Conservation (phyloP, 768 basidiomycete genomes). For the Rhodotorula toruloides region DNA sequence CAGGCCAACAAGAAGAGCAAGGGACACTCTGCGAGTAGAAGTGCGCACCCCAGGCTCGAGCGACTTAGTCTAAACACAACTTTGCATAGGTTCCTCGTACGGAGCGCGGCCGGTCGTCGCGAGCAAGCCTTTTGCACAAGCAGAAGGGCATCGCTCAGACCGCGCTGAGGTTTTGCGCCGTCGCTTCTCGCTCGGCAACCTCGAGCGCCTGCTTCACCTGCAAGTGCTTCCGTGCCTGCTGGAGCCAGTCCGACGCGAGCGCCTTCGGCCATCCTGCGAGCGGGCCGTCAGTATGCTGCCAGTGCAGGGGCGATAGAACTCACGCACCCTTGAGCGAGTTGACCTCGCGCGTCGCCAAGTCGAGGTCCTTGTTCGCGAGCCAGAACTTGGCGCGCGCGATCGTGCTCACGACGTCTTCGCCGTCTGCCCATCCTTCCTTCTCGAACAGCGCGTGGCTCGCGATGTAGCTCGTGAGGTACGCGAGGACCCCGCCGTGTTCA, state of each 20-base stretch:
- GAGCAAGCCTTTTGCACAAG: background rate
- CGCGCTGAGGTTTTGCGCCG: slow-evolving; percentile 31
- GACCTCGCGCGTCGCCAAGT: slow-evolving; percentile 76
- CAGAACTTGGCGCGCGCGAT: slow-evolving; percentile 82
- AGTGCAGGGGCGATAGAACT: too few relatives aligned
- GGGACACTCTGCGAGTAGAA: too few relatives aligned
- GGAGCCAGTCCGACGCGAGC: slow-evolving; percentile 73
- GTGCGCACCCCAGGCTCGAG: background rate
- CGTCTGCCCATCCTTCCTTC: slow-evolving; percentile 68
- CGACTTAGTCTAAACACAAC: background rate
- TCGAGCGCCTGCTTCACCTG: slow-evolving; percentile 90
- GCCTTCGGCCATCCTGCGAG: slow-evolving; percentile 54
- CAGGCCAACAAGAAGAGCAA: too few relatives aligned
- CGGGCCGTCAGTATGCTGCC: background rate
- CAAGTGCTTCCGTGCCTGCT: slow-evolving; percentile 75
- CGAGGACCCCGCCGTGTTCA: slow-evolving; percentile 80
- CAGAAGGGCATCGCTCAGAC: slow-evolving; percentile 1
- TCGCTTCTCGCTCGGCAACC: slow-evolving; percentile 47
- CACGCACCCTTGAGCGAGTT: slow-evolving; percentile 76
- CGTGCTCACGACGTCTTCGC: slow-evolving; percentile 78
- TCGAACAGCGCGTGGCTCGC: slow-evolving; percentile 73
- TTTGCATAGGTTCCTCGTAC: too few relatives aligned
- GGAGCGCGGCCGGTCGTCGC: too few relatives aligned
- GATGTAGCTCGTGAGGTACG: slow-evolving; percentile 74
- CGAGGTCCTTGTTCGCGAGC: slow-evolving; percentile 86